A percentile compares a stretch with the other conserved stretches of the same genome.
phyloP scores from a whole-genome alignment of 345 rosid genomes.

The Populus alba region DNA sequence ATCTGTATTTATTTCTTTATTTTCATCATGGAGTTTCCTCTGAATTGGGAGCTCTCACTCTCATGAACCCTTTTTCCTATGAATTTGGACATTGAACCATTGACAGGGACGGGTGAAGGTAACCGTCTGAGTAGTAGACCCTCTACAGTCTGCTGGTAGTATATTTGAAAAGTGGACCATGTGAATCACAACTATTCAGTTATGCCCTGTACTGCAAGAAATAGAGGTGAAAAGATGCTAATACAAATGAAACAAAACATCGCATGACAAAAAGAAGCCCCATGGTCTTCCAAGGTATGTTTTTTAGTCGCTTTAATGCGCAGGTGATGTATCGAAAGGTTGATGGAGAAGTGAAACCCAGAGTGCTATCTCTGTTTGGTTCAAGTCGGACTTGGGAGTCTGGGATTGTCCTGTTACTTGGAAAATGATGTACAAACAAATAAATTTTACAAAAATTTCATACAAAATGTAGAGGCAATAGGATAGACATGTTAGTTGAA shows the following conservation, averaged over 20 bases:
- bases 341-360: background rate
- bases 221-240: background rate
- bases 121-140: background rate
- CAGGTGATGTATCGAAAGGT: background rate
- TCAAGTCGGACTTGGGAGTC: background rate
- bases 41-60: background rate
- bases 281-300: background rate
- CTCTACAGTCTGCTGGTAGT: too few species aligned
- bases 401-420: background rate
- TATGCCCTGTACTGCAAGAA: background rate
- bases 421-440: background rate
- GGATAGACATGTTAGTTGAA: background rate
- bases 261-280: background rate
- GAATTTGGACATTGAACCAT: background rate
- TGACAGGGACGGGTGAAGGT: background rate
- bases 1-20: background rate
- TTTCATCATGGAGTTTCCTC: background rate
- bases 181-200: background rate
- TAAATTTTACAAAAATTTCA: background rate
- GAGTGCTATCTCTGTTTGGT: background rate
- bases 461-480: background rate
- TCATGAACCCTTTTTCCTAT: background rate
- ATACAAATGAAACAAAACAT: background rate
- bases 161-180: background rate
- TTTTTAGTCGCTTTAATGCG: background rate